Evolutionary conservation across 345 rosid genomes (phyloP).

Genomic region (Lepidium sativum): DNA sequence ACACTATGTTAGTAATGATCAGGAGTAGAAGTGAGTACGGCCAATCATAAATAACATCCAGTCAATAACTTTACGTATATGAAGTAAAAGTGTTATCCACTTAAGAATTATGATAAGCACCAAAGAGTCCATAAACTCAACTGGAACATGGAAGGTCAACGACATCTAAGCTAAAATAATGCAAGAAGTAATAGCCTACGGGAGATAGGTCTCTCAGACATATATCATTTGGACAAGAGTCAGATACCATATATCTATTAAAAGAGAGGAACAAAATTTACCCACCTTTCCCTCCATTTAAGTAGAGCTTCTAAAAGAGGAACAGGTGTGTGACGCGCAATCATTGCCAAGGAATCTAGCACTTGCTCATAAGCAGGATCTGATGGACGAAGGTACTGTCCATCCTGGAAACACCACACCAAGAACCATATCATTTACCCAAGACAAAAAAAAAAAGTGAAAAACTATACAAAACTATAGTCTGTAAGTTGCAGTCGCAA

Average conservation of each 20-base stretch:
- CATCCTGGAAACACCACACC: conserved; percentile 53
- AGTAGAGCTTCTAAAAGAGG: conserved; percentile 97
- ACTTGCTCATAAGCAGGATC: conserved; percentile 99
- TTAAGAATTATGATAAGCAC: conserved; percentile 13
- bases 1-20: conserved; percentile 9
- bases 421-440: conserved; percentile 11
- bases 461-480: background rate
- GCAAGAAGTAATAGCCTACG: background rate
- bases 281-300: conserved; percentile 84
- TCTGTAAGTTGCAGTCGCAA: background rate
- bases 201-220: background rate
- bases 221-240: conserved; percentile 3
- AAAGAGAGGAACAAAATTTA: background rate
- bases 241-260: background rate
- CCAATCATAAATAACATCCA: conserved; percentile 6
- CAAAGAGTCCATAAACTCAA: conserved; percentile 7
- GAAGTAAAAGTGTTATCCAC: conserved; percentile 9
- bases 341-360: conserved; percentile 92
- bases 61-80: conserved; percentile 6
- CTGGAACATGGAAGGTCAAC: background rate
- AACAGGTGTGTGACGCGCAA: conserved; percentile 93
- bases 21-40: background rate
- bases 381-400: conserved; percentile 93
- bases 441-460: background rate
- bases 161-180: background rate